Conservation (phyloP, 495 filamentous ascomycete genomes). For the Platismatia glauca region DNA sequence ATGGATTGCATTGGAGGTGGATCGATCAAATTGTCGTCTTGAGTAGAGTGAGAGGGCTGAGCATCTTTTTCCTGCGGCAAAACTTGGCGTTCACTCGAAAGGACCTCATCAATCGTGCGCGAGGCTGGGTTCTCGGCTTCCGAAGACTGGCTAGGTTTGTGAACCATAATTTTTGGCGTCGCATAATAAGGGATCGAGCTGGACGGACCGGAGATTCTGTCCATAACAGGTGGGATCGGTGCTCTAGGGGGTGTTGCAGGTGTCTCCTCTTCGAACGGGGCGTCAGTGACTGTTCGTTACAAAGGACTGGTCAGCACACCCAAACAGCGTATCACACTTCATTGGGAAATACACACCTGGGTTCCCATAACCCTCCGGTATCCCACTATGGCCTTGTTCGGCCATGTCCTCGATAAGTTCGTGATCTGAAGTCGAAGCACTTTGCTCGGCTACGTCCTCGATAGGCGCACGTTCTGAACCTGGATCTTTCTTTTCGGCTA, state of each 20-base stretch:
- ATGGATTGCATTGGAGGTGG: background rate
- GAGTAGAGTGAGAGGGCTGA: background rate
- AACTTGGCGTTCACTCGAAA: background rate
- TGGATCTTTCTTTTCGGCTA: background rate
- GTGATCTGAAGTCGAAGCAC: background rate
- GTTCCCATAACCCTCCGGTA: background rate
- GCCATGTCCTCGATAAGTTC: background rate
- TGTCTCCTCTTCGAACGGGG: background rate
- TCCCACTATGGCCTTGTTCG: background rate
- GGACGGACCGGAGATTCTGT: background rate
- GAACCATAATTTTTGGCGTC: constrained; percentile 11
- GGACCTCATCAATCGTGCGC: constrained; percentile 8
- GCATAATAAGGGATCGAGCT: constrained; percentile 12
- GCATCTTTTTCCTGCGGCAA: background rate
- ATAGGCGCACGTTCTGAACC: background rate
- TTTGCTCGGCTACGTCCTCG: background rate
- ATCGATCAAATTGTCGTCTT: background rate
- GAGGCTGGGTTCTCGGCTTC: background rate
- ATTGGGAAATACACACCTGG: background rate
- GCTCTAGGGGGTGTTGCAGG: background rate
- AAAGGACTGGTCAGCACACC: background rate
- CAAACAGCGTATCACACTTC: background rate
- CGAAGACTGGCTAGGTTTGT: constrained; percentile 9
- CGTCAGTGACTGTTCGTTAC: background rate
- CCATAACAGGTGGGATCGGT: background rate